phyloP scores from a whole-genome alignment of 225 moss, liverwort and hornwort species.

The Neckera pumila region DNA sequence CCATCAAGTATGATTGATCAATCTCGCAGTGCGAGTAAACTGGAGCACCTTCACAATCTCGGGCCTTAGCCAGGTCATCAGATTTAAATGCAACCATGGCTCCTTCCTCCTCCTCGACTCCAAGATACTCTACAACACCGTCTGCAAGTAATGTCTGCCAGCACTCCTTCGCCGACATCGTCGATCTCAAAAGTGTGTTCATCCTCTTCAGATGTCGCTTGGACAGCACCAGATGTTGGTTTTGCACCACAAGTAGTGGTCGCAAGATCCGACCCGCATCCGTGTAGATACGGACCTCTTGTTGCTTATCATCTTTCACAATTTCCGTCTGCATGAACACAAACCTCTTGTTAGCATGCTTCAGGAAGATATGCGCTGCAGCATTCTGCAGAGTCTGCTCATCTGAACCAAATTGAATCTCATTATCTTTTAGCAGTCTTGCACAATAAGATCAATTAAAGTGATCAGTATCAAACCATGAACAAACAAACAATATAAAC shows the following conservation, averaged over 20 bases:
- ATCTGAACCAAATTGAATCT: not conserved
- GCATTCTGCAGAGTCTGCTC: not conserved
- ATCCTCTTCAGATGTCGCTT: conserved; percentile 32
- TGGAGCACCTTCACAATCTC: not conserved
- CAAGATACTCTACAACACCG: conserved; percentile 70
- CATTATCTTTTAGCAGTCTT: not conserved
- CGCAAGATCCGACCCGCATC: conserved; percentile 79
- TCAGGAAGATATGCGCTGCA: not conserved
- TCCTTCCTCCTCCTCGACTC: conserved; percentile 81
- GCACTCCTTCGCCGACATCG: conserved; percentile 9
- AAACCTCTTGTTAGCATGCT: not conserved
- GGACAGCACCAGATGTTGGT: conserved; percentile 52
- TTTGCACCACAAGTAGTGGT: conserved; percentile 65
- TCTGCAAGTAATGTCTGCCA: conserved; percentile 34
- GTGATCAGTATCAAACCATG: not conserved
- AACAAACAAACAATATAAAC: not conserved
- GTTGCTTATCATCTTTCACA: conserved; percentile 31
- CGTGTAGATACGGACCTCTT: conserved; percentile 72
- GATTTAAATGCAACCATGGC: conserved; percentile 54
- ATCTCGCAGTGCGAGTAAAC: conserved; percentile 70
- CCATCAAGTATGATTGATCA: conserved; percentile 66
- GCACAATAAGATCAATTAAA: not conserved
- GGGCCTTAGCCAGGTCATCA: conserved; percentile 47
- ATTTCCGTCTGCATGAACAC: conserved; percentile 50
- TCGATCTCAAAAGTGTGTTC: not conserved